Evolutionary conservation across 139 green algal species (phyloP), one percentile per base, ranked within the genome.

Genomic region (Chlamydomonas incerta): DNA sequence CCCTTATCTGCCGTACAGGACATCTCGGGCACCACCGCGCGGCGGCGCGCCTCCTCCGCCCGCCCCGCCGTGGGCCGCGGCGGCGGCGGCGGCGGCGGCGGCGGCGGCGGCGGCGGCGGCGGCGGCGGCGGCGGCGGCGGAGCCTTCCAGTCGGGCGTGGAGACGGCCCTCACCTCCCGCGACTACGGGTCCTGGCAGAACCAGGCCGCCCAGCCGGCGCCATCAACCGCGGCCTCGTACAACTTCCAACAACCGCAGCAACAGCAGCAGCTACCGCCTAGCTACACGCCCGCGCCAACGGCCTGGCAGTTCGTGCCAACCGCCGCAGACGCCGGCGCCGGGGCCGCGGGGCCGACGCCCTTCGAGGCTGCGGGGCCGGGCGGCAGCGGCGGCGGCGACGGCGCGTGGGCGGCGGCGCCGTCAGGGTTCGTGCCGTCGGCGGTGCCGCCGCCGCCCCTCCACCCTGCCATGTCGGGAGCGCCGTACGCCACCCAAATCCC

Each of bases 401-500:
- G 41, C 18, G 57, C 57, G 15, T 21, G 15, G 8, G 21, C 24
- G 1, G 60, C 60, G 18, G 5, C 60, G 24, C 11, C 55, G 18
- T 24, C 20, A 5, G 55, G 55, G 20, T 24, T 24, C 55, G 41
- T 37, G 26, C 55, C 76, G 57, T 65, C 37, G 26, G 20, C 21
- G 26, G 18, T 18, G 10, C n/a, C 21, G 5, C 5, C 37, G 46
- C 41, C 50, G 17, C 63, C 41, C 41, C 46, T 74, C 34, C 41
- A 46, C 13, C 57, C 77, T 3, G 6, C 41, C 1, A 13, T 66
- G 8, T 24, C 29, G 5, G 57, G 29, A 5, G 63, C 77, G 9
- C 77, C 77, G 28, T 83, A 62, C 18, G 77, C 77, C 6, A 74
- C 63, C 3, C 15, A 55, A 20, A 63, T 66, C 14, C 75, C 60